A percentile compares a stretch with the other conserved stretches of the same genome.
These are phyloP conservation scores for Spiraea crenata DNA, from an alignment of 331 rosid species.

Conservation along the genomic window DNA sequence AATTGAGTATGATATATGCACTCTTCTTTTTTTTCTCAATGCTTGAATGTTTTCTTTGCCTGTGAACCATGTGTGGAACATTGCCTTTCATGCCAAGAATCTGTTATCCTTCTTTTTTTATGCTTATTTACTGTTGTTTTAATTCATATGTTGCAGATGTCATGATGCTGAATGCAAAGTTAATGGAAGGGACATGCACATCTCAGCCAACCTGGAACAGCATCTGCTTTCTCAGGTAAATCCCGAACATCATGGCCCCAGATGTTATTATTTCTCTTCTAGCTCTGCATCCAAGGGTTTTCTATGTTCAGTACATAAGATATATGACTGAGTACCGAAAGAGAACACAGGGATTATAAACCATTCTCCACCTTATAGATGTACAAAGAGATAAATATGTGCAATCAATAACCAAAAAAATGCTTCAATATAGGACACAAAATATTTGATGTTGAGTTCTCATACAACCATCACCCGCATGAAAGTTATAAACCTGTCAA, in stretches of 20 bases:
- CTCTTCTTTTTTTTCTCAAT: background rate
- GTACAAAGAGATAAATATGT: no score
- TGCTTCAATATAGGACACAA: no score
- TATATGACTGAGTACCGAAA: no score
- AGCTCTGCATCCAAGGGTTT: background rate
- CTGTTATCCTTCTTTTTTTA: background rate
- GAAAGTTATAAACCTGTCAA: no score
- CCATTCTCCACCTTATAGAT: no score
- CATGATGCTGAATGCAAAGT: constrained; percentile 29
- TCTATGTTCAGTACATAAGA: background rate
- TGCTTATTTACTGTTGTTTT: constrained; percentile 4
- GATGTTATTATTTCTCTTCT: background rate
- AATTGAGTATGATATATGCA: background rate
- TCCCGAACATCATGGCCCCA: background rate
- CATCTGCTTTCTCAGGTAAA: constrained; percentile 45
- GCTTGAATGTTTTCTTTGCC: background rate
- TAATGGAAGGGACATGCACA: constrained; percentile 29
- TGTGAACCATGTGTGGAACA: background rate
- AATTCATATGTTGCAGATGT: constrained; percentile 42
- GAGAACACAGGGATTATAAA: no score
- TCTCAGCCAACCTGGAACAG: constrained; percentile 30
- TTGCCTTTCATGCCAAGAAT: background rate
- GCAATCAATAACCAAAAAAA: no score
- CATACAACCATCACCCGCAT: no score
- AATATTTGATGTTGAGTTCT: no score